Evolutionary conservation across 306 rosid genomes (phyloP), one percentile per base, ranked within the genome.

Genomic region (Inga oerstediana): DNA sequence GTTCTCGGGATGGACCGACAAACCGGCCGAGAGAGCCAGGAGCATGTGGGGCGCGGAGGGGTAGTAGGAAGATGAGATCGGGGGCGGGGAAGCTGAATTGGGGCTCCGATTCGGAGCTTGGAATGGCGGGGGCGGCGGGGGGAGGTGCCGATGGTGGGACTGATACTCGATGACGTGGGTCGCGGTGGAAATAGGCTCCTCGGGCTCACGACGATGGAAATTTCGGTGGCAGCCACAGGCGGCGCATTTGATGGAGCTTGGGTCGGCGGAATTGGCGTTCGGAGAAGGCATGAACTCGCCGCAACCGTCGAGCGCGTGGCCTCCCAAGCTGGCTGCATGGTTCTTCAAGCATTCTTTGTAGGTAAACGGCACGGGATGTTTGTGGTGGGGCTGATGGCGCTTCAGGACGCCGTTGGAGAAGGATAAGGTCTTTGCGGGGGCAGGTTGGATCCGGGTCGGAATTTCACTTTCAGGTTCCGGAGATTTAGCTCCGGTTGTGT

Each of bases 191-290:
- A 85, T 76, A 0, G 91, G 90, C 14, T 96, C 99, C 7, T 96
- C 98, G 0, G 97, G 93, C 2, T 96, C 97, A 1, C 98, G 97
- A 89, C 99, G 99, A 91, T 96, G 99, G 84, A 92, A 96, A 44
- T 96, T 96, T 5, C 99, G 92, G 89, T 96, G 99, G 80, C 99
- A 96, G 16, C 98, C 99, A 8, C 99, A 96, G 9, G 98, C 99
- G 32, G 99, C 99, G 80, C 99, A 96, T 82, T 91, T 94, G 59
- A 94, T 89, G 3, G 97, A 91, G 2, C 89, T 85, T 10, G 98
- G 99, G 87, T 96, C 99, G 13, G 92, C 51, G 61, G 90, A 20
- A 30, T 81, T 84, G 58, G 90, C 83, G 0, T 83, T 80, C 0
- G 97, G 97, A 2, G 98, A 92, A 0, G 97, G 97, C 99, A 96